Evolutionary conservation across 331 rosid genomes (phyloP).

Genomic region (Ulmus americana): DNA sequence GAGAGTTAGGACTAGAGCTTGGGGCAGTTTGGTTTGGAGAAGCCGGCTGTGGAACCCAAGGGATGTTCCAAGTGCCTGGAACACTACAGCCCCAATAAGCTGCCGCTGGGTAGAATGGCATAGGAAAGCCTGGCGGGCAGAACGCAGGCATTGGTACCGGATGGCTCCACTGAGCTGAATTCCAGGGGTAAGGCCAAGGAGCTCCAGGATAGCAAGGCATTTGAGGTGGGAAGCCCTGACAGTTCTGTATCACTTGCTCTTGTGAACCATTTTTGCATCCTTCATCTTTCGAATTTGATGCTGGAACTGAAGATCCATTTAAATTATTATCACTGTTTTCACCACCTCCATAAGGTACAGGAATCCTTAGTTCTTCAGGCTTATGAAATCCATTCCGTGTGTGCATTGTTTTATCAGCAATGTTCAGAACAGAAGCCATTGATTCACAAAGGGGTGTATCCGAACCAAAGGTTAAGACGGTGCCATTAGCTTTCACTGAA

Average conservation of each 20-base stretch:
- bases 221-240: conserved; percentile 51
- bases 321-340: conserved; percentile 41
- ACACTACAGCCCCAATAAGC: conserved; percentile 72
- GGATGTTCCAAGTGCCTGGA: conserved; percentile 56
- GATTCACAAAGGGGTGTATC: conserved; percentile 65
- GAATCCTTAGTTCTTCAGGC: conserved; percentile 42
- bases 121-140: conserved; percentile 57
- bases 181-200: conserved; percentile 80
- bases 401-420: conserved; percentile 46
- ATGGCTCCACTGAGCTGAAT: conserved; percentile 59
- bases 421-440: conserved; percentile 56
- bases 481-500: conserved; percentile 41
- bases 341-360: conserved; percentile 36
- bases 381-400: conserved; percentile 49
- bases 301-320: conserved; percentile 39
- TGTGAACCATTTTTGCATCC: conserved; percentile 33
- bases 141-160: conserved; percentile 51
- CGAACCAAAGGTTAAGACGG: conserved; percentile 57
- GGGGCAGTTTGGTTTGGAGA: conserved; percentile 32
- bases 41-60: conserved; percentile 52
- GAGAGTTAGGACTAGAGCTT: conserved; percentile 56
- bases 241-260: conserved; percentile 44
- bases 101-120: conserved; percentile 63
- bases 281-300: conserved; percentile 38
- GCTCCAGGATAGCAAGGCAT: conserved; percentile 53